phyloP scores from a whole-genome alignment of 1,139 yeast genomes.

The Hemisphaericaspora xylanilytica region DNA sequence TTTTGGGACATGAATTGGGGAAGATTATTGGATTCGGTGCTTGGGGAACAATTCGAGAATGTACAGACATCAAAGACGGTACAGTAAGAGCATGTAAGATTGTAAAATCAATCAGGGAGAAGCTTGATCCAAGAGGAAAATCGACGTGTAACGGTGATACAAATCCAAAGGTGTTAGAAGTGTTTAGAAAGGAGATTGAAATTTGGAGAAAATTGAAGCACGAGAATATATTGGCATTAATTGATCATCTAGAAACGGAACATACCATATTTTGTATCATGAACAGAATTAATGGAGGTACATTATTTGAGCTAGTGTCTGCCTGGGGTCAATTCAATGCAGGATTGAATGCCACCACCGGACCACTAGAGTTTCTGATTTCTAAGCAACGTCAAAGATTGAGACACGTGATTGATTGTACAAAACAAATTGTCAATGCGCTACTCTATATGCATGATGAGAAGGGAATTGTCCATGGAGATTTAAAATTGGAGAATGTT shows the following conservation, averaged over 20 bases:
- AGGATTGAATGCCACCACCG: slow-evolving; percentile 26
- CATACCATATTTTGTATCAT: slow-evolving; percentile 72
- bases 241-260: slow-evolving; percentile 60
- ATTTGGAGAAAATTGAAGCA: slow-evolving; percentile 63
- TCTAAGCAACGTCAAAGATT: slow-evolving; percentile 25
- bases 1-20: slow-evolving; percentile 63
- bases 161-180: slow-evolving; percentile 37
- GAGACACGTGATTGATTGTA: slow-evolving; percentile 17
- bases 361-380: slow-evolving; percentile 32
- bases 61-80: slow-evolving; percentile 40
- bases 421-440: slow-evolving; percentile 57
- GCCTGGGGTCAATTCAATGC: slow-evolving; percentile 55
- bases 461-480: slow-evolving; percentile 79
- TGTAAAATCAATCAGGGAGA: slow-evolving; percentile 51
- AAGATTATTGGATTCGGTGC: slow-evolving; percentile 89
- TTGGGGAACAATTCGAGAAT: slow-evolving; percentile 87
- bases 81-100: slow-evolving; percentile 71
- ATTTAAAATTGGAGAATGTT: slow-evolving; percentile 83
- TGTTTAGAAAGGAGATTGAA: slow-evolving; percentile 67
- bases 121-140: slow-evolving; percentile 8
- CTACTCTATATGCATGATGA: slow-evolving; percentile 66
- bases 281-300: slow-evolving; percentile 72
- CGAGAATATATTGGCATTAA: slow-evolving; percentile 56
- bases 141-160: slow-evolving; percentile 5
- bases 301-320: slow-evolving; percentile 73